phyloP scores from a whole-genome alignment of 768 basidiomycete species.

The Russula earlei region DNA sequence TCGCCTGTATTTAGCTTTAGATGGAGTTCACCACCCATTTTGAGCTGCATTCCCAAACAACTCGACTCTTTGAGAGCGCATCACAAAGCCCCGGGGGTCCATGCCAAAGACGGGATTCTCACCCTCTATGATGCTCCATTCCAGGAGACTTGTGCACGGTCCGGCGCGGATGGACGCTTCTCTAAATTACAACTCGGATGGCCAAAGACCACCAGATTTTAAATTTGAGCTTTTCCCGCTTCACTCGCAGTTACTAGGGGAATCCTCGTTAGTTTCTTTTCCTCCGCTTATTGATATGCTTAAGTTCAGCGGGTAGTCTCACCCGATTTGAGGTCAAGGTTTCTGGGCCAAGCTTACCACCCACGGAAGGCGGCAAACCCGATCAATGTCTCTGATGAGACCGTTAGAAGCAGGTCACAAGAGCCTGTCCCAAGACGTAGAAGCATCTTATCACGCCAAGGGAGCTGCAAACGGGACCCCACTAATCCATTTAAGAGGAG shows the following conservation, averaged over 20 bases:
- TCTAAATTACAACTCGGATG: conserved; percentile 31
- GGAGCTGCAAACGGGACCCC: neutral
- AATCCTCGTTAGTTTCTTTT: conserved; percentile 90
- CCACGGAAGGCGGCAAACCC: neutral
- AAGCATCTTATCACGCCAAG: conserved; percentile 43
- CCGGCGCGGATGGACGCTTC: conserved; percentile 63
- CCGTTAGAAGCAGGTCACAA: neutral
- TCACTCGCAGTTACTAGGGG: conserved; percentile 83
- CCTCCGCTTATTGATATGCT: conserved; percentile 87
- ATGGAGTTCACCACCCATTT: conserved; percentile 78
- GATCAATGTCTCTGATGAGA: neutral
- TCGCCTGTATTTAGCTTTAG: conserved; percentile 78
- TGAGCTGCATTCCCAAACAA: conserved; percentile 82
- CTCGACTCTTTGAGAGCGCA: conserved; percentile 71
- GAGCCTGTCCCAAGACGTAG: conserved; percentile 22
- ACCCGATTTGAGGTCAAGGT: conserved; percentile 67
- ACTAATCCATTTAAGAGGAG: conserved; percentile 22
- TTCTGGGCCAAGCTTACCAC: neutral
- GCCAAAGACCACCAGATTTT: conserved; percentile 17
- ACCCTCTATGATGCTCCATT: conserved; percentile 75
- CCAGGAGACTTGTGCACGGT: conserved; percentile 72
- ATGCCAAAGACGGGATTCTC: conserved; percentile 58
- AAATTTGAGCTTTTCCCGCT: conserved; percentile 44
- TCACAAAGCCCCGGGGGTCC: conserved; percentile 52
- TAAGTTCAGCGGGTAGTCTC: conserved; percentile 82